These are phyloP conservation scores for Naematelia encephala DNA, from an alignment of 768 basidiomycete species.

Conservation along the genomic window DNA sequence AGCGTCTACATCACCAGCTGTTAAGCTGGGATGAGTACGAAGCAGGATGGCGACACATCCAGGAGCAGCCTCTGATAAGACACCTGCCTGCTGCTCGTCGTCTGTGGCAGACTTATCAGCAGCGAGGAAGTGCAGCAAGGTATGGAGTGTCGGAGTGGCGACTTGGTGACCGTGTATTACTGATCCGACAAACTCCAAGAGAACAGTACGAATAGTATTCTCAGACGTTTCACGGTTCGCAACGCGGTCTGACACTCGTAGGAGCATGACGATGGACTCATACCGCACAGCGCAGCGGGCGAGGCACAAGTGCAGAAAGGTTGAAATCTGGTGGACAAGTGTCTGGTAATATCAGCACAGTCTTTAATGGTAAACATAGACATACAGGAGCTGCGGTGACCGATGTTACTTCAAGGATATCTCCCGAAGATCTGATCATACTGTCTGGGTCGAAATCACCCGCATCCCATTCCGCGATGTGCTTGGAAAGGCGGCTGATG, in stretches of 20 bases:
- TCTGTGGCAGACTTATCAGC: slow-evolving; percentile 4
- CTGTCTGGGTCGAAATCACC: slow-evolving; percentile 30
- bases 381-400: background rate
- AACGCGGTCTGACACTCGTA: slow-evolving; percentile 10
- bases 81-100: background rate
- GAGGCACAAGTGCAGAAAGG: slow-evolving; percentile 26
- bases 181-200: slow-evolving; percentile 20
- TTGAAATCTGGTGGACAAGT: slow-evolving; percentile 32
- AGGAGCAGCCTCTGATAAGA: slow-evolving; percentile 2
- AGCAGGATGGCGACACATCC: slow-evolving; percentile 26
- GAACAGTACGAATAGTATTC: slow-evolving; percentile 24
- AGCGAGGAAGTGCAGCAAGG: slow-evolving; percentile 21
- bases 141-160: slow-evolving; percentile 15
- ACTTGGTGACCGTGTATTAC: slow-evolving; percentile 21
- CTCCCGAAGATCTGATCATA: slow-evolving; percentile 3
- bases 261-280: slow-evolving; percentile 6
- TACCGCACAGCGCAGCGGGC: slow-evolving; percentile 24
- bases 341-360: slow-evolving; percentile 6
- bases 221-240: slow-evolving; percentile 12
- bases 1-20: slow-evolving; percentile 10
- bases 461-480: slow-evolving; percentile 34
- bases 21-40: slow-evolving; percentile 18
- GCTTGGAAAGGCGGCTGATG: slow-evolving; percentile 26
- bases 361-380: background rate
- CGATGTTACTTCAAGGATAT: background rate